These are phyloP conservation scores for Sugiyamaella smithiae DNA, from an alignment of 805 yeast species.

Conservation along the genomic window DNA sequence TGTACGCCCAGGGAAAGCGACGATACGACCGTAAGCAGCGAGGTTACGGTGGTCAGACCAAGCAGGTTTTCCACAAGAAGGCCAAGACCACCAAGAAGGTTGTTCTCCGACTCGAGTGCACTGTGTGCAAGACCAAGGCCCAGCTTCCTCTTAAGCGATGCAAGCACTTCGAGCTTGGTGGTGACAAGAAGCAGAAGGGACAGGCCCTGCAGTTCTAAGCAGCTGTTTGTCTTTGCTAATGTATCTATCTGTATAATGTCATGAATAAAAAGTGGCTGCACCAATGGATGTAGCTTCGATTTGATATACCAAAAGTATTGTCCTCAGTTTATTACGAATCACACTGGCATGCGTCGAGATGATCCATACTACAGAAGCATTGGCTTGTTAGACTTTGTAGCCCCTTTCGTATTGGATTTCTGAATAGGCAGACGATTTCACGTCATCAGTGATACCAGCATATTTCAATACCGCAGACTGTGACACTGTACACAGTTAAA, in stretches of 20 bases:
- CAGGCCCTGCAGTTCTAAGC: conserved; percentile 98
- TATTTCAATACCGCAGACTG: no score
- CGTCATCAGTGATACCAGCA: no score
- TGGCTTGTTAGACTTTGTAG: no score
- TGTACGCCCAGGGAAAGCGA: conserved; percentile 99
- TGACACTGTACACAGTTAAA: no score
- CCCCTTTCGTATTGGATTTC: no score
- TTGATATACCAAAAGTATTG: no score
- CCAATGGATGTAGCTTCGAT: no score
- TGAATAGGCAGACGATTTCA: no score
- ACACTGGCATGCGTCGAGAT: no score
- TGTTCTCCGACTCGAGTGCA: conserved; percentile 98
- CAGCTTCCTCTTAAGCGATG: conserved; percentile 98
- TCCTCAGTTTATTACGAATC: no score
- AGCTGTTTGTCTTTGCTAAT: conserved; percentile 21
- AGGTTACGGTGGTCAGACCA: conserved; percentile 99
- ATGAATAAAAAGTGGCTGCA: neutral
- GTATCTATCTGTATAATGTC: conserved; percentile 9
- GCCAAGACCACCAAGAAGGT: conserved; percentile 99
- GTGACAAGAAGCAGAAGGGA: conserved; percentile 99
- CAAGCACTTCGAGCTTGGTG: conserved; percentile 99
- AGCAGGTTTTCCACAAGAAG: conserved; percentile 99
- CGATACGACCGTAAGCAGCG: conserved; percentile 99
- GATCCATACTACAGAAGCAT: no score
- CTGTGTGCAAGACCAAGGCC: conserved; percentile 96